Base-by-base conservation (phyloP, 805 yeast genomes). In the Teunomyces lycoperdinae region DNA sequence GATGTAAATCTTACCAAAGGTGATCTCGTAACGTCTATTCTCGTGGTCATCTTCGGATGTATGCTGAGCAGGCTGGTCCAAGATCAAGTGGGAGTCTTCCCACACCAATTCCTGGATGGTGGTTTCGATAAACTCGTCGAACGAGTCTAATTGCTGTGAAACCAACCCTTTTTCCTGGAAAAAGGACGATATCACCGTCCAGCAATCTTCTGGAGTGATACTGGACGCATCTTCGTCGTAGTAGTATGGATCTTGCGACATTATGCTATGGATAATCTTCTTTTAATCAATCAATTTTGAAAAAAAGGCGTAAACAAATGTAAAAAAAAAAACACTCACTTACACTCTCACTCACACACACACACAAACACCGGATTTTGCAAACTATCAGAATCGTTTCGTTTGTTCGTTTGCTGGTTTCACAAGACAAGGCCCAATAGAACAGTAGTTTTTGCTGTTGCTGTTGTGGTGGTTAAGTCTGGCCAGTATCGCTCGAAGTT, bases 31-130 rank as follows among this genome's bases (percentile, higher is more conserved):
- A 56, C 97, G 82, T 71, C 90, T 85, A 69, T 88, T 90, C 58
- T 89, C 82, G 64, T 89, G 87, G 66, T 94, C 99, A 49, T 82
- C 80, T 58, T 91, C 96, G 32, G 91, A 83, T 3, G 95, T 85
- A 64, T 94, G 98, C 70, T 95, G 99, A 10, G 99, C 99, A 7
- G 97, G 95, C 72, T 94, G 98, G 71, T 94, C 99, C 57, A 95
- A 77, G 52, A 95, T 90, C 67, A 94, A 78, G 49, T 91, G 89
- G 44, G 92, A 85, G 67, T 94, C 98, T 71, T 94, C 99, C 77
- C 94, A 83, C 26, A 94, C 97, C 54, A 95, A 83, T 64, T 94
- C 97, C 74, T 94, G 99, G 66, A 94, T 89, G 40, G 98, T 89
- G 31, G 96, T 84, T 67, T 90, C 96, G 57, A 94, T 91, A 71